These are phyloP conservation scores for Rhynchosporium secalis DNA, from an alignment of 2,329 filamentous ascomycete species.

Conservation along the genomic window DNA sequence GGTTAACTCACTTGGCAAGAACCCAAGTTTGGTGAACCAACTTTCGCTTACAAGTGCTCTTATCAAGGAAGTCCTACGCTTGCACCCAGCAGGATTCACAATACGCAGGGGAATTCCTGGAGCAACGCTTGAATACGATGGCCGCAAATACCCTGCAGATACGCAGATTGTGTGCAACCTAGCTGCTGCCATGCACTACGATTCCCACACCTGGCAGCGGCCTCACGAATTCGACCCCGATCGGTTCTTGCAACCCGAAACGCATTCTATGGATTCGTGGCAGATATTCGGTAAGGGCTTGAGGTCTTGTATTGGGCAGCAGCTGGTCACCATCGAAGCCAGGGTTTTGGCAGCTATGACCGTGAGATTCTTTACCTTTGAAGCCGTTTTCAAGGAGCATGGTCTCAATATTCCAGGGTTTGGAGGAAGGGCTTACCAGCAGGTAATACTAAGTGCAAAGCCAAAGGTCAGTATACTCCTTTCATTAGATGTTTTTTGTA, in stretches of 20 bases:
- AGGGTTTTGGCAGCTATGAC: slow-evolving; percentile 49
- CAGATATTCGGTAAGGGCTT: slow-evolving; percentile 56
- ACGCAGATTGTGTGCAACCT: too few relatives aligned
- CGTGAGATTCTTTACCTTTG: slow-evolving; percentile 50
- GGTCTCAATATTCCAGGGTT: slow-evolving; percentile 24
- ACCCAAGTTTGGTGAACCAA: background rate
- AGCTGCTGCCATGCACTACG: background rate
- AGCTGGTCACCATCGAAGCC: slow-evolving; percentile 51
- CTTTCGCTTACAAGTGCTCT: slow-evolving; percentile 14
- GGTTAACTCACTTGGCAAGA: background rate
- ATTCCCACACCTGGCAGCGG: background rate
- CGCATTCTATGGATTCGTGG: slow-evolving; percentile 48
- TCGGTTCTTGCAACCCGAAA: slow-evolving; percentile 44
- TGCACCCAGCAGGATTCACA: slow-evolving; percentile 19
- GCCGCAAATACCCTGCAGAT: too few relatives aligned
- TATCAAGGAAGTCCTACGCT: slow-evolving; percentile 24
- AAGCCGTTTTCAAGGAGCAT: slow-evolving; percentile 39
- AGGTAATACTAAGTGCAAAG: slow-evolving; percentile 26
- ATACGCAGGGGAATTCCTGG: slow-evolving; percentile 13
- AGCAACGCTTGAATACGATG: background rate
- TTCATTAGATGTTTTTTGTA: too few relatives aligned
- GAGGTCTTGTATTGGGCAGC: slow-evolving; percentile 57
- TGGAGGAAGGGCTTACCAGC: slow-evolving; percentile 26
- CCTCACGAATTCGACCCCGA: slow-evolving; percentile 49
- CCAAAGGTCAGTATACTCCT: background rate